Conservation (phyloP, 2,329 filamentous ascomycete species). For the Sclerotinia nivalis region DNA sequence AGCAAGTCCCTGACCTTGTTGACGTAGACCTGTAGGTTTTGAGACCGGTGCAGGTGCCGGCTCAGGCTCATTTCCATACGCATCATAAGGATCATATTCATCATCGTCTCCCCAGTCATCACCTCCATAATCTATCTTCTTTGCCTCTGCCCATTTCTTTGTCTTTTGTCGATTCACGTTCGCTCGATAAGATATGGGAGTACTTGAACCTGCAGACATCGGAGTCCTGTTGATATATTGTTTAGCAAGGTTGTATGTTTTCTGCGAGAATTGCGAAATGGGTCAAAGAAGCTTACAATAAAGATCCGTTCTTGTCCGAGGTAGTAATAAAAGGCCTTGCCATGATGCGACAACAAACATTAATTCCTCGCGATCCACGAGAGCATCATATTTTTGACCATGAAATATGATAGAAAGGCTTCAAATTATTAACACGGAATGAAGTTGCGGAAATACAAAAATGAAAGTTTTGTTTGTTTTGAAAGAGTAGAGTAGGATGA, state of each 20-base stretch:
- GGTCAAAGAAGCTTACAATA: conserved; percentile 13
- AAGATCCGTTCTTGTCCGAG: conserved; percentile 22
- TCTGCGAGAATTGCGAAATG: neutral
- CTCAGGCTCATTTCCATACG: conserved; percentile 43
- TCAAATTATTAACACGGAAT: neutral
- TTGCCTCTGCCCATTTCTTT: conserved; percentile 92
- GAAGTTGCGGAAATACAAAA: neutral
- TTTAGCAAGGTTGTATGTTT: conserved; percentile 14
- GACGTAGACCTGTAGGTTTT: conserved; percentile 47
- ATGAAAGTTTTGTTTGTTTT: neutral
- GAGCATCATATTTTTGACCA: conserved; percentile 19
- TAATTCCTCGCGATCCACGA: conserved; percentile 22
- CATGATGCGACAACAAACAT: conserved; percentile 33
- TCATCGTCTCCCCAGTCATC: conserved; percentile 86
- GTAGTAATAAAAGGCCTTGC: conserved; percentile 38
- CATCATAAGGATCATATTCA: conserved; percentile 52
- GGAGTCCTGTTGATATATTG: conserved; percentile 30
- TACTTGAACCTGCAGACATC: conserved; percentile 25
- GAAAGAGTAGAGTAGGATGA: neutral
- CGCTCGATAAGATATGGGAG: conserved; percentile 62
- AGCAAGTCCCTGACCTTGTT: conserved; percentile 43
- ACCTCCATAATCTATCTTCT: conserved; percentile 82
- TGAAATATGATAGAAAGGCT: neutral
- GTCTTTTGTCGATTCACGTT: conserved; percentile 90
- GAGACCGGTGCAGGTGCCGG: conserved; percentile 36